Base-by-base conservation (phyloP, 1,284 basidiomycete species). In the Entoloma clypeatum region DNA sequence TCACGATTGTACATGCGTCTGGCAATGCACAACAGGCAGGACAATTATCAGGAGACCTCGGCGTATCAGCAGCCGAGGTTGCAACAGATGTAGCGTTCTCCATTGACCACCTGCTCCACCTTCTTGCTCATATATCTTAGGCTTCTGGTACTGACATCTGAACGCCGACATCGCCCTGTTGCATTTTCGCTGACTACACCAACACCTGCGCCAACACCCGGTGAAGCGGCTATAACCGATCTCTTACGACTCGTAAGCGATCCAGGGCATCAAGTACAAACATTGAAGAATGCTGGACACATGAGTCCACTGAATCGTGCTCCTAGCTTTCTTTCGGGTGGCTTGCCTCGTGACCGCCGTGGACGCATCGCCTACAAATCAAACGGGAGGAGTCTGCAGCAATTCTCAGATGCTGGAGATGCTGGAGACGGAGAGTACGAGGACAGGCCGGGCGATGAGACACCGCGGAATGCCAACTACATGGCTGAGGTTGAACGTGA, bases 91-190 rank as follows among this genome's bases (percentile, higher is more conserved):
- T 83, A 54, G 35, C 67, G 39, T 7, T 3, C 13, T 17, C 19
- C 7, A 34, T 24, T 40, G n/a, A 10, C 34, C 18, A 18, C 16
- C 18, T 14, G 22, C 10, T 3, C 22, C n/a, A 21, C 11, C 25
- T 22, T 44, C 36, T 27, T 21, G 41, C 10, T 11, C 27, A 33
- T 16, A 18, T 22, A 4, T 2, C 11, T 2, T 35, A 88, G 85
- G 86, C 69, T 90, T 7, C 79, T 90, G 17, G 85, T 90, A 3
- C 72, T 90, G 2, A 74, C 78, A 17, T 85, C 86, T 1, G 79
- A 81, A 52, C 66, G 65, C 41, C 69, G 76, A n/a, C 69, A 69
- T 26, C 69, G 71, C 4, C 68, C 72, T 3, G 63, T 70, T 4
- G 63, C 72, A 0, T 68, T 78, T 45, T 77, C 77, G 0, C 64